These are phyloP conservation scores for Floccularia luteovirens DNA, from an alignment of 768 basidiomycete species.

Conservation along the genomic window DNA sequence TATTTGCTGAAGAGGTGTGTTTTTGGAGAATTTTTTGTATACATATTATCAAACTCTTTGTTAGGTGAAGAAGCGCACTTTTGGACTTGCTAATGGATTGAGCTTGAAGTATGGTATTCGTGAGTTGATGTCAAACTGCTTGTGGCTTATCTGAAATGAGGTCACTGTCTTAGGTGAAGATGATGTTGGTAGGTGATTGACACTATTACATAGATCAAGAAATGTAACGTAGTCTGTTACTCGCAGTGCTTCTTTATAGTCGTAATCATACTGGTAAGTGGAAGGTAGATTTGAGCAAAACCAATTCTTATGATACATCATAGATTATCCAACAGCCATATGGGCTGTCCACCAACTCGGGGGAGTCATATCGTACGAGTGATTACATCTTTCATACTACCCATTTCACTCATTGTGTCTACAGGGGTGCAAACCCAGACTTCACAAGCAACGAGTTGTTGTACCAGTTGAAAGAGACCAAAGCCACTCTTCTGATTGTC, in stretches of 20 bases:
- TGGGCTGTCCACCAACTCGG: conserved; percentile 54
- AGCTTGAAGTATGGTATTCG: conserved; percentile 33
- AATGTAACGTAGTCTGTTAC: not conserved
- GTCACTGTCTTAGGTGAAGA: conserved; percentile 23
- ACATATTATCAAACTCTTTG: not conserved
- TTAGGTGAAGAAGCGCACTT: conserved; percentile 38
- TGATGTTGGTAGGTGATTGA: conserved; percentile 42
- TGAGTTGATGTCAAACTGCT: conserved; percentile 11
- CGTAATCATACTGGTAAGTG: conserved; percentile 57
- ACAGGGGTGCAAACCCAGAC: conserved; percentile 60
- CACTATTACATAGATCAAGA: not conserved
- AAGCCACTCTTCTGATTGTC: conserved; percentile 37
- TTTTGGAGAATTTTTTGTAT: not conserved
- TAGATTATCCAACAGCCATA: conserved; percentile 48
- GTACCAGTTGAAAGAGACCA: conserved; percentile 45
- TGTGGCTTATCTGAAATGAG: not conserved
- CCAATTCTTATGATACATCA: not conserved
- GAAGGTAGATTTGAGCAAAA: not conserved
- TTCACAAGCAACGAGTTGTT: conserved; percentile 45
- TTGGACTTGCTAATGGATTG: conserved; percentile 40
- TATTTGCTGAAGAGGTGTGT: conserved; percentile 32
- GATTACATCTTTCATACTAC: too few relatives aligned
- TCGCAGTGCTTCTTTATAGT: conserved; percentile 54
- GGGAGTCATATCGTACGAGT: conserved; percentile 51
- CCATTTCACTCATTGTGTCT: too few relatives aligned